Conservation (phyloP, 139 green algal genomes). For the Chlorella sp. region DNA sequence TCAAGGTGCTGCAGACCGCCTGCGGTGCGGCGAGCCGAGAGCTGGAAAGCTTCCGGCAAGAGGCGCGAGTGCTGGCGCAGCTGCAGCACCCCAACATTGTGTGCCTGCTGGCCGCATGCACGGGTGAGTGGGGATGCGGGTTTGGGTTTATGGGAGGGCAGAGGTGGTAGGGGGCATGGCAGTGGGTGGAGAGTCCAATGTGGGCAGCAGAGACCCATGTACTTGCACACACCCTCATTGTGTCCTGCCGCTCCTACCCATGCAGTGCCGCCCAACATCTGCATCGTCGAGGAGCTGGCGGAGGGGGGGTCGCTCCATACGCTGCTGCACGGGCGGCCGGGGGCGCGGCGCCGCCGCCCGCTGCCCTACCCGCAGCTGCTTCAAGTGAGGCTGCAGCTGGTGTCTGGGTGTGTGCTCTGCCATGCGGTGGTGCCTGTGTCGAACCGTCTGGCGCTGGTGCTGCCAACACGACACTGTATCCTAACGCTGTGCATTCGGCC, state of each 20-base stretch:
- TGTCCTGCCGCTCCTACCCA: no score
- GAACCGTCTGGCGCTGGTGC: no score
- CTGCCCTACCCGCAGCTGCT: slow-evolving; percentile 59
- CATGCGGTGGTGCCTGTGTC: no score
- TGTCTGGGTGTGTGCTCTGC: no score
- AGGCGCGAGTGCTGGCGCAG: slow-evolving; percentile 57
- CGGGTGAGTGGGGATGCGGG: neutral
- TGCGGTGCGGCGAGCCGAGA: slow-evolving; percentile 32
- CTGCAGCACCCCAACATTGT: slow-evolving; percentile 72
- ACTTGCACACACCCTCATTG: no score
- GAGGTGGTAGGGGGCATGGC: no score
- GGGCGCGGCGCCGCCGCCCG: slow-evolving; percentile 15
- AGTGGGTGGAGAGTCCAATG: no score
- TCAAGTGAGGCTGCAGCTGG: no score
- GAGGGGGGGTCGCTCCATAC: slow-evolving; percentile 63
- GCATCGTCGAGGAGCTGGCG: slow-evolving; percentile 84
- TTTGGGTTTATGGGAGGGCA: no score
- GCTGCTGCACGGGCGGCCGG: slow-evolving; percentile 56
- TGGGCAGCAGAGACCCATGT: no score
- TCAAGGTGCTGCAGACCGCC: slow-evolving; percentile 73
- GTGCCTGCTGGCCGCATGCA: slow-evolving; percentile 60
- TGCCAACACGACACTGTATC: no score
- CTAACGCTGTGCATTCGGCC: no score
- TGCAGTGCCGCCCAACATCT: slow-evolving; percentile 68
- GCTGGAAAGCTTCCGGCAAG: slow-evolving; percentile 49